Evolutionary conservation across 805 yeast genomes (phyloP), one percentile per base, ranked within the genome.

Genomic region (Yarrowia alimentaria): DNA sequence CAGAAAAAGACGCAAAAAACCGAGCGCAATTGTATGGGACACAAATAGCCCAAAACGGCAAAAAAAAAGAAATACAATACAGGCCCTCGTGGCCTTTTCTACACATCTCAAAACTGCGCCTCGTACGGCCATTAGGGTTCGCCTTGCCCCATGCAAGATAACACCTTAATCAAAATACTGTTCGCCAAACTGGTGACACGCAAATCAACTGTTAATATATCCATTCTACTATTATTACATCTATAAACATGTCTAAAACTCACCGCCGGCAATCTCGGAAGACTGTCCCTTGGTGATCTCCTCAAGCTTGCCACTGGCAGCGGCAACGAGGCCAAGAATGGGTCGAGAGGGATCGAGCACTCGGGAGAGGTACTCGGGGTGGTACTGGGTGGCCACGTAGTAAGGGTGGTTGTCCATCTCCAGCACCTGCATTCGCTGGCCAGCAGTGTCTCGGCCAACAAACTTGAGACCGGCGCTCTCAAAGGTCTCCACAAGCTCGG

Each of bases 341-440:
- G 99, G 99, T 67, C 85, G 79, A 20, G 97, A 90, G 51, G 99
- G 99, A 61, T 89, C 95, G 65, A 93, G 77, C 20, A 94, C 99
- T 70, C 94, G 89, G 43, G 98, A 89, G 58, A 90, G 76, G 68
- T 93, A 93, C 73, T 93, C 99, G 25, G 99, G 99, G 67, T 93
- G 99, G 72, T 90, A 93, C 75, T 93, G 99, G 25, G 97, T 85
- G 57, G 91, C 99, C 60, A 88, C 94, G 63, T 70, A 90, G 72
- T 83, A 93, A 62, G 93, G 93, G 69, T 90, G 97, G 64, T 78
- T 80, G 56, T 81, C 78, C 60, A 89, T 73, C 70, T 93, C 99
- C 50, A 87, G 74, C 49, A 88, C 82, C 71, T 93, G 98, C 95
- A 94, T 93, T 75, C 99, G 85, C 61, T 80, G 78, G 56, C 83